phyloP scores from a whole-genome alignment of 2,329 filamentous ascomycete genomes.

The Hysterium pulicare region DNA sequence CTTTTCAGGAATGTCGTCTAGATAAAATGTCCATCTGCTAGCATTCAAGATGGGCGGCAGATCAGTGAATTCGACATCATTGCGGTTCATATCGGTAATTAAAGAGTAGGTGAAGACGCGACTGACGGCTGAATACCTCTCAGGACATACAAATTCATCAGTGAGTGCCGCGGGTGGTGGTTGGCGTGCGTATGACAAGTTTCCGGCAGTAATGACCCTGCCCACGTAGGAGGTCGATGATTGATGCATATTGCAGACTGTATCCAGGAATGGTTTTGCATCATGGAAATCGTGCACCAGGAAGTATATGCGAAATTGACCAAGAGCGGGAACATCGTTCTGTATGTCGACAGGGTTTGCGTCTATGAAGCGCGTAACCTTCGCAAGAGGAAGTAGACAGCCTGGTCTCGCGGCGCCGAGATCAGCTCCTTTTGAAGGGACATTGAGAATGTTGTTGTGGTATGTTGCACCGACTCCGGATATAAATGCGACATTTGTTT shows the following conservation, averaged over 20 bases:
- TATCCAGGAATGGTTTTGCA: slow-evolving; percentile 55
- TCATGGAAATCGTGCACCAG: slow-evolving; percentile 61
- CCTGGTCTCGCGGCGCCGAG: slow-evolving; percentile 42
- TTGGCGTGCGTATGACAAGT: slow-evolving; percentile 59
- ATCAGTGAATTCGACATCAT: slow-evolving; percentile 62
- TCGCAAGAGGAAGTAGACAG: slow-evolving; percentile 60
- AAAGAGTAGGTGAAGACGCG: slow-evolving; percentile 63
- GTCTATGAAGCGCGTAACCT: slow-evolving; percentile 71
- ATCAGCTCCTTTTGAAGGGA: slow-evolving; percentile 51
- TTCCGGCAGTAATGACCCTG: slow-evolving; percentile 57
- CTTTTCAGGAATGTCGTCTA: slow-evolving; percentile 60
- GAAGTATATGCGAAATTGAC: slow-evolving; percentile 74
- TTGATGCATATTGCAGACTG: slow-evolving; percentile 56
- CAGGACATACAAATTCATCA: slow-evolving; percentile 64
- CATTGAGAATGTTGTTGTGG: slow-evolving; percentile 60
- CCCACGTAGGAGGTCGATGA: slow-evolving; percentile 55
- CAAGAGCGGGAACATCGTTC: slow-evolving; percentile 72
- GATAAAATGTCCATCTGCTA: slow-evolving; percentile 69
- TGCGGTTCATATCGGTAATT: slow-evolving; percentile 64
- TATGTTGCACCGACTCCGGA: slow-evolving; percentile 70
- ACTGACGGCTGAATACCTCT: slow-evolving; percentile 66
- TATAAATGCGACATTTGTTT: slow-evolving; percentile 69
- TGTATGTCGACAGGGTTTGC: slow-evolving; percentile 75
- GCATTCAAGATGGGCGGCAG: slow-evolving; percentile 60
- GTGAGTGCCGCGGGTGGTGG: slow-evolving; percentile 56